A percentile compares a stretch with the other conserved stretches of the same genome.
These are phyloP conservation scores for Boletales sp. DNA, from an alignment of 768 basidiomycete genomes.

Conservation along the genomic window DNA sequence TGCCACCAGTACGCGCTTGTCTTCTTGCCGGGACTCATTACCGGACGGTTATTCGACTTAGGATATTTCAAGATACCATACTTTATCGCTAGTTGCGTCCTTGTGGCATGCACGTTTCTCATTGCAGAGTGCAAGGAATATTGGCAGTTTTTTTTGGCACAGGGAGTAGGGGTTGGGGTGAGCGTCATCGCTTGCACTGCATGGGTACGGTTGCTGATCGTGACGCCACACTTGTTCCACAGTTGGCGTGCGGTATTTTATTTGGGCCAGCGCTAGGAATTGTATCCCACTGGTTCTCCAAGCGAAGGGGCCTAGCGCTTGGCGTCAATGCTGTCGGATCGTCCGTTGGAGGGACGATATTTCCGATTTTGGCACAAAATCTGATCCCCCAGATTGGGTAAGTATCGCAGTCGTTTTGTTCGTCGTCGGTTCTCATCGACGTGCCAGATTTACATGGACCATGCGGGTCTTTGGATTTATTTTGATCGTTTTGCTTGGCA, in stretches of 20 bases:
- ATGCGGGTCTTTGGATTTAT: slow-evolving; percentile 69
- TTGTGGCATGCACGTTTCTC: slow-evolving; percentile 59
- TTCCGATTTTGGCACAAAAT: slow-evolving; percentile 58
- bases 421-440: background rate
- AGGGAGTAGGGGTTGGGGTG: slow-evolving; percentile 66
- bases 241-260: slow-evolving; percentile 50
- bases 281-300: slow-evolving; percentile 73
- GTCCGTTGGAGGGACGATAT: slow-evolving; percentile 63
- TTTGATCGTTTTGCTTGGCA: slow-evolving; percentile 46
- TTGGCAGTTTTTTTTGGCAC: slow-evolving; percentile 78
- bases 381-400: slow-evolving; percentile 56
- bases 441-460: slow-evolving; percentile 67
- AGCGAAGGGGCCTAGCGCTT: slow-evolving; percentile 51
- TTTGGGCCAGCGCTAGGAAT: slow-evolving; percentile 61
- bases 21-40: slow-evolving; percentile 58
- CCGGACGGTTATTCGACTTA: slow-evolving; percentile 71
- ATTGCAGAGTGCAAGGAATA: slow-evolving; percentile 66
- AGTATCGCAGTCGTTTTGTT: slow-evolving; percentile 11
- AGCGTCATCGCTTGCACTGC: slow-evolving; percentile 19
- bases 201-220: background rate
- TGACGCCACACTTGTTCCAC: no score
- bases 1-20: slow-evolving; percentile 53
- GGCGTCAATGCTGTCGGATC: slow-evolving; percentile 64
- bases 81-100: slow-evolving; percentile 42
- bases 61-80: slow-evolving; percentile 60